Base-by-base conservation (phyloP, 495 filamentous ascomycete species). In the Penicillium subrubescens region DNA sequence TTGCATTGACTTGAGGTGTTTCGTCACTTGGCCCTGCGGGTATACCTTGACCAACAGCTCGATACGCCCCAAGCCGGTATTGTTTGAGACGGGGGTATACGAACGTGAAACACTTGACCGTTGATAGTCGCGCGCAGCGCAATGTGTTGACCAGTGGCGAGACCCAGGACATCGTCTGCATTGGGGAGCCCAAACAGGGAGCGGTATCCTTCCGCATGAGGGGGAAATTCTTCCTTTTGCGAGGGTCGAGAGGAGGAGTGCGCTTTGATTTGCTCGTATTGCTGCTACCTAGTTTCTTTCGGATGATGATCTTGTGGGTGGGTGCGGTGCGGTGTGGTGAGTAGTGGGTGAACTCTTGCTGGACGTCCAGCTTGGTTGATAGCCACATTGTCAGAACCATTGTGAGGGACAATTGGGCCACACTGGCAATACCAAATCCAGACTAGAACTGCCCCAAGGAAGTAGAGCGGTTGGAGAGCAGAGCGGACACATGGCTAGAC, bases 71-170 rank as follows among this genome's bases (percentile, higher is more conserved):
- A 53, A 63, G 57, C 82, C 79, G 17, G 68, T 63, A 63, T 81
- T 80, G 66, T 81, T 81, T 21, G 75, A 81, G 2, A 74, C 69
- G 12, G 79, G 79, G 3, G 79, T 82, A 65, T 82, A 82, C 10
- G 52, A 55, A 12, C 52, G 29, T 8, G 52, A n/a, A 2, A 81
- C 69, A 12, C 66, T 44, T 77, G 68, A 10, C 76, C 79, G 58
- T 80, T 68, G 8, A 81, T 69, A 21, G 63, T 67, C 17, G 77
- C 72, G 10, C 67, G 65, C 14, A 82, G 77, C 11, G 73, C 75
- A 21, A 81, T 68, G 64, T 84, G 82, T 86, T 86, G 82, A 7
- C 82, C 83, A 21, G 78, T 82, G 0, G 84, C 83, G 15, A 84
- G 75, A 10, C 84, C 83, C 12, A 86, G 74, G 0, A 80, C 72